Evolutionary conservation across 345 rosid genomes (phyloP), one percentile per base, ranked within the genome.

Genomic region (Syzygium aqueum): DNA sequence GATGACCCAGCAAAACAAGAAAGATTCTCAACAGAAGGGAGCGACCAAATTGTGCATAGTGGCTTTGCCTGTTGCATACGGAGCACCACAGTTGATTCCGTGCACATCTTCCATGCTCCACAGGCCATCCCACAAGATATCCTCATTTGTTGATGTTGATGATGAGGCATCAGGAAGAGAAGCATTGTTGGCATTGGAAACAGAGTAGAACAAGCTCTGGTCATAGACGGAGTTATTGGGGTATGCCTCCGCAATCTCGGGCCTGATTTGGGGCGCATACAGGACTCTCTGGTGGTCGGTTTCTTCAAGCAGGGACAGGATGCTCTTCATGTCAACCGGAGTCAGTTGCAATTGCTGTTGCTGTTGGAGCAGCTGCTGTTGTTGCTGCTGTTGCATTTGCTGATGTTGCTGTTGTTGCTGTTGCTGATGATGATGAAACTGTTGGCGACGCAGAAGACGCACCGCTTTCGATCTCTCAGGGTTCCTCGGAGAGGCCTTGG

Each of bases 81-180:
- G 43, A 78, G 93, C 89, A 57, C 65, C 86, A 85, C 90, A 92
- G 92, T 88, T 90, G 86, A 94, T 86, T 54, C 90, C 94, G 85
- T 95, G 92, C 65, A 92, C 87, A 87, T 96, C 97, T 86, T 96
- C 97, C 84, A 94, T 84, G 86, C 93, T 93, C 98, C 98, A 96
- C 88, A 96, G 53, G 12, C 93, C 92, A 85, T 94, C 97, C 97
- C 98, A 96, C 53, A 94, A 86, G n/a, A 87, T 46, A 27, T 86
- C 92, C 85, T 96, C 97, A 65, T 89, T 90, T 73, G 49, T 73
- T 37, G 82, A 73, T 73, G 82, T 73, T 37, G 82, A 73, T 37
- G 82, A 73, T 9, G 82, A 86, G 85, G 86, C 87, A 78, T 85
- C 91, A 25, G 90, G 83, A 51, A 85, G 92, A 22, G 93, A 85